Percentiles rank a stretch among this genome's conserved stretches.
Conservation (phyloP, 345 rosid genomes). For the Citropsis articulata region DNA sequence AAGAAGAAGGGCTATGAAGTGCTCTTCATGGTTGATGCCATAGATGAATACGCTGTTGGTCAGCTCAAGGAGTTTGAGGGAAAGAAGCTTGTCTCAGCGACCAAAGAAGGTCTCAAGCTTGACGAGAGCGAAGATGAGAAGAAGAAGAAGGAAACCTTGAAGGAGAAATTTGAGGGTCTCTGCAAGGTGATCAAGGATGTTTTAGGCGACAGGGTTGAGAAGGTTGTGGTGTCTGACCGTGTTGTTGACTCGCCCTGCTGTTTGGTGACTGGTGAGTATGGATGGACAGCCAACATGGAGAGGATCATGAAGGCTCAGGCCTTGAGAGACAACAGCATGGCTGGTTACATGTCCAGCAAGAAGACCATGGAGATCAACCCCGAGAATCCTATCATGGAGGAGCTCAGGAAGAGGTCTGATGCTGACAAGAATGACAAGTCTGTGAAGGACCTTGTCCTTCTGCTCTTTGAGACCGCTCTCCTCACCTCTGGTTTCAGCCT, state of each 20-base stretch:
- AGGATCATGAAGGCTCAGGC: constrained; percentile 93
- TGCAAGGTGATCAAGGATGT: constrained; percentile 92
- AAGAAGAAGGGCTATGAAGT: constrained; percentile 89
- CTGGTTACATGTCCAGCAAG: constrained; percentile 81
- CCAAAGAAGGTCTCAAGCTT: constrained; percentile 80
- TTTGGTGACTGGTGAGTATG: constrained; percentile 80
- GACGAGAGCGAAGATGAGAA: constrained; percentile 83
- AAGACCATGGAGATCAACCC: constrained; percentile 94
- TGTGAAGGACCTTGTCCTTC: constrained; percentile 77
- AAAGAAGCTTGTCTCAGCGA: constrained; percentile 82
- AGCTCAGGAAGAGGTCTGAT: constrained; percentile 83
- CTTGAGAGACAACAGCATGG: constrained; percentile 84
- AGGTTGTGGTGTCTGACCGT: constrained; percentile 81
- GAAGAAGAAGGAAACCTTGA: constrained; percentile 56
- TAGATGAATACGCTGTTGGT: constrained; percentile 80
- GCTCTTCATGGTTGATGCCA: constrained; percentile 82
- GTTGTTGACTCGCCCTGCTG: constrained; percentile 90
- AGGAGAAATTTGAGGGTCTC: constrained; percentile 72
- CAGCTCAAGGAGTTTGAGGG: constrained; percentile 90
- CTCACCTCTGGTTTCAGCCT: constrained; percentile 91
- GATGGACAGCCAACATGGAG: constrained; percentile 93
- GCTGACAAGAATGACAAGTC: constrained; percentile 85
- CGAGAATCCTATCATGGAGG: constrained; percentile 81
- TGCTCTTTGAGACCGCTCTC: constrained; percentile 74
- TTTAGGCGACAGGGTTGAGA: constrained; percentile 73